phyloP scores from a whole-genome alignment of 331 rosid species.

The Pyrus hybrid region DNA sequence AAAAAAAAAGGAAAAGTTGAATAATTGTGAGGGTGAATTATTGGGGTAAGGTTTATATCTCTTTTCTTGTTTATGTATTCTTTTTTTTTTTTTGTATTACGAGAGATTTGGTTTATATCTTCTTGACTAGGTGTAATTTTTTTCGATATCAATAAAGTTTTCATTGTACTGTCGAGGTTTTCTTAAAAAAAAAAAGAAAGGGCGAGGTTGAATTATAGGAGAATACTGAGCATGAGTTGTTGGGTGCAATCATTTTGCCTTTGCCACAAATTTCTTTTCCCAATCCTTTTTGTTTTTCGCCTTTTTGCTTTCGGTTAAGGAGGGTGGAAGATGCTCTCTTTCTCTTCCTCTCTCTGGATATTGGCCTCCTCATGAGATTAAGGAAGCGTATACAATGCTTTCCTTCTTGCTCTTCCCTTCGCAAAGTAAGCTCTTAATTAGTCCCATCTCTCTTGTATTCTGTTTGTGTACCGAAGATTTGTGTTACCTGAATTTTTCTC shows the following conservation, averaged over 20 bases:
- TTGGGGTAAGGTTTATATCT: conserved; percentile 5
- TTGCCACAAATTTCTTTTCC: conserved; percentile 32
- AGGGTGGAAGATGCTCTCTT: conserved; percentile 19
- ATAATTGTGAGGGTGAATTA: conserved; percentile 51
- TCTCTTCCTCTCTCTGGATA: conserved; percentile 7
- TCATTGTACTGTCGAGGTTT: too few relatives aligned
- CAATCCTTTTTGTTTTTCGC: conserved; percentile 11
- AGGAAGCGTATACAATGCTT: conserved; percentile 71
- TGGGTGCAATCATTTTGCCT: conserved; percentile 44
- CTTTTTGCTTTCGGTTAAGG: conserved; percentile 37
- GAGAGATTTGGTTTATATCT: too few relatives aligned
- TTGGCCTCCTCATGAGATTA: conserved; percentile 61
- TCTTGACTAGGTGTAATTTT: too few relatives aligned
- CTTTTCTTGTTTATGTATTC: too few relatives aligned
- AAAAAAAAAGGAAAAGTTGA: conserved; percentile 14
- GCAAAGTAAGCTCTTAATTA: conserved; percentile 39
- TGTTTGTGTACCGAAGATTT: background rate
- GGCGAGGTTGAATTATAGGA: conserved; percentile 43
- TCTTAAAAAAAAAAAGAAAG: conserved; percentile 2
- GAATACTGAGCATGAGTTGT: conserved; percentile 34
- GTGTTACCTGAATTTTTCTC: background rate
- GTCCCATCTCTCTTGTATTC: background rate
- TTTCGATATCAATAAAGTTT: too few relatives aligned
- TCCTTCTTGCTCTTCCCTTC: conserved; percentile 82
- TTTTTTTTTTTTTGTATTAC: too few relatives aligned